Evolutionary conservation across 192 early-diverging fungal genomes (phyloP).

Genomic region (Cetraspora pellucida): DNA sequence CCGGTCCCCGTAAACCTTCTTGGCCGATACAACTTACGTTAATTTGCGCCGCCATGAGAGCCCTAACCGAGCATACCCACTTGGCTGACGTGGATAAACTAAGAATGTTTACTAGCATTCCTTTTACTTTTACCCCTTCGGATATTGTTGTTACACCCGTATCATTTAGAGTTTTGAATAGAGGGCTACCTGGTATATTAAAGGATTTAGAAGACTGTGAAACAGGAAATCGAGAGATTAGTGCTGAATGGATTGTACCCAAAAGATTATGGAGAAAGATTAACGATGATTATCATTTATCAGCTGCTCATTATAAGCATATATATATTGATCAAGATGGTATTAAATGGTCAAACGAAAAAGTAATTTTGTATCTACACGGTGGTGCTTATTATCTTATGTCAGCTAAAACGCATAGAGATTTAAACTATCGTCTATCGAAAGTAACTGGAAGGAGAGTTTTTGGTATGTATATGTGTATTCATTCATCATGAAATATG

Average conservation of each 20-base stretch:
- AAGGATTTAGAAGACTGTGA: not conserved
- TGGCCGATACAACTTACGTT: slow-evolving; percentile 43
- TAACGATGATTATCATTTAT: slow-evolving; percentile 21
- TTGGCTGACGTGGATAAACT: slow-evolving; percentile 4
- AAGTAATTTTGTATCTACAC: slow-evolving; percentile 67
- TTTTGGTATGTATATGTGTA: slow-evolving; percentile 39
- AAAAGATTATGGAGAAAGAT: slow-evolving; percentile 30
- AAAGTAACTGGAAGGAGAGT: slow-evolving; percentile 44
- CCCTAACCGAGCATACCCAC: slow-evolving; percentile 17
- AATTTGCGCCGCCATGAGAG: slow-evolving; percentile 24
- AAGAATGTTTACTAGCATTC: not conserved
- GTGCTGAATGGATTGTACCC: slow-evolving; percentile 29
- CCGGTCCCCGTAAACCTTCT: slow-evolving; percentile 51
- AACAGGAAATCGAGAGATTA: slow-evolving; percentile 10
- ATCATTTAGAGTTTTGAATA: slow-evolving; percentile 17
- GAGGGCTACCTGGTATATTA: slow-evolving; percentile 14
- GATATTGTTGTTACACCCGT: slow-evolving; percentile 31
- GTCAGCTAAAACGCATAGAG: slow-evolving; percentile 49
- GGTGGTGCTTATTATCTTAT: slow-evolving; percentile 73
- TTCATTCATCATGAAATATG: not conserved
- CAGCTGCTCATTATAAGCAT: not conserved
- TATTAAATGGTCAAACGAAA: slow-evolving; percentile 38
- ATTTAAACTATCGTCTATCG: slow-evolving; percentile 51
- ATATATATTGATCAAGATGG: slow-evolving; percentile 16
- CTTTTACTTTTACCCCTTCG: not conserved